A percentile compares a stretch with the other conserved stretches of the same genome.
Evolutionary conservation across 2,329 filamentous ascomycete genomes (phyloP).

Genomic region (Botrytis pseudocinerea): DNA sequence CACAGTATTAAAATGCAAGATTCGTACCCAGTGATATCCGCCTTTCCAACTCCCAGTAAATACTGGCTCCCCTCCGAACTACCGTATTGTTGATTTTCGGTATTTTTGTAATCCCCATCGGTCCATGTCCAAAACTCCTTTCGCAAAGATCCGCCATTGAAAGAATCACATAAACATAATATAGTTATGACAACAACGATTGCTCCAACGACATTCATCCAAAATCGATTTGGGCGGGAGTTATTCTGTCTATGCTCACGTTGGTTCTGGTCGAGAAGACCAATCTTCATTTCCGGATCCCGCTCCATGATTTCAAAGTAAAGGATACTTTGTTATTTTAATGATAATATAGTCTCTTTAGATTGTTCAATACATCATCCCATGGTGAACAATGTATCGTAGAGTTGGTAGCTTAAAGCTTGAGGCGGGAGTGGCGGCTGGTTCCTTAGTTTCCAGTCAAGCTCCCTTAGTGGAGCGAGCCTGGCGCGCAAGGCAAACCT

Average conservation of each 20-base stretch:
- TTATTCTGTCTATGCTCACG: slow-evolving; percentile 12
- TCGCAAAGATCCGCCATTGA: not conserved
- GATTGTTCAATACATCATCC: slow-evolving; percentile 1
- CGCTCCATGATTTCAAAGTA: slow-evolving; percentile 10
- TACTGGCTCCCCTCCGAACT: slow-evolving; percentile 46
- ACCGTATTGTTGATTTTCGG: slow-evolving; percentile 19
- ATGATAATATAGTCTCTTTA: not conserved
- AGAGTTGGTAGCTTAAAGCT: slow-evolving; percentile 11
- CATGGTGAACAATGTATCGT: slow-evolving; percentile 9
- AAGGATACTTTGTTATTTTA: not conserved
- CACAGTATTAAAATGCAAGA: not conserved
- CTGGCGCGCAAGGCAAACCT: slow-evolving; percentile 24
- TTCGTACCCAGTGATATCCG: slow-evolving; percentile 67
- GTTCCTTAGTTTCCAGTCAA: not conserved
- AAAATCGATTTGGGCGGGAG: not conserved
- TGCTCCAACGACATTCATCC: not conserved
- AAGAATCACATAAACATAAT: not conserved
- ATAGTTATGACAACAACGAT: not conserved
- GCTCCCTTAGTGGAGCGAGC: slow-evolving; percentile 9
- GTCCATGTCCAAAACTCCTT: slow-evolving; percentile 23
- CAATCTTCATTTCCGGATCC: slow-evolving; percentile 15
- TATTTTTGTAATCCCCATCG: not conserved
- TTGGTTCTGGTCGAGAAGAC: slow-evolving; percentile 6
- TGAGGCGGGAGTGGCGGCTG: not conserved
- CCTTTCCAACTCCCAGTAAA: slow-evolving; percentile 68